Evolutionary conservation across 768 basidiomycete species (phyloP), one percentile per base, ranked within the genome.

Genomic region (Macrocybe gigantea): DNA sequence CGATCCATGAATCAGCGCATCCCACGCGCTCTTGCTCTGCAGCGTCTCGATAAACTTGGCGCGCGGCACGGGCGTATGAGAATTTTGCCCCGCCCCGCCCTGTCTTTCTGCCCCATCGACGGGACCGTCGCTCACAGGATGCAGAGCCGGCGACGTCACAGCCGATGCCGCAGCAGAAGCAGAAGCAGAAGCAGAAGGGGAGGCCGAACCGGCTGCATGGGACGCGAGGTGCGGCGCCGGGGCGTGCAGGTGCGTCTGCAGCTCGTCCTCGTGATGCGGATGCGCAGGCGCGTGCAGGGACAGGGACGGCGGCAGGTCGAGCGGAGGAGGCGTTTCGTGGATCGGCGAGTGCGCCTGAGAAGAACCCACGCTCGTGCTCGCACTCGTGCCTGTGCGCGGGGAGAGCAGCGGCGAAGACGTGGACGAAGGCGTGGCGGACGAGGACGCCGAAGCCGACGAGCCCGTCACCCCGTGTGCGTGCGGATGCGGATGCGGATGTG

Each of bases 1-100:
- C 33, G 79, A 78, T 32, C 82, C 82, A 57, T 84, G 82, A 38
- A 84, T 78, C 49, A 84, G 64, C 2, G 80, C 80, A 50, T 84
- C 82, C 80, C 80, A 84, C 11, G 80, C 78, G 48, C 77, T 77
- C 65, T 83, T 81, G 22, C 70, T 70, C 60, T 79, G 76, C 49
- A 84, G 62, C 41, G 79, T 77, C 60, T 78, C 69, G 51, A 84
- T 58, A 54, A 82, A 78, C 57, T 72, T 77, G 44, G 73, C 65
- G 44, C 70, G 69, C 11, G 73, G 69, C 22, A 22, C 22, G 4
- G 22, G 22, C 22, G 22, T 22, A 22, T 22, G 22, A 22, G 22
- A 22, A 22, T 4, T 22, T 22, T 22, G 22, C 22, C 22, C 22
- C 4, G 22, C 22, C 22, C 2, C 22, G 22, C 22, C 22, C 22